phyloP scores from a whole-genome alignment of 768 basidiomycete species.

The Phanerochaete sordida region DNA sequence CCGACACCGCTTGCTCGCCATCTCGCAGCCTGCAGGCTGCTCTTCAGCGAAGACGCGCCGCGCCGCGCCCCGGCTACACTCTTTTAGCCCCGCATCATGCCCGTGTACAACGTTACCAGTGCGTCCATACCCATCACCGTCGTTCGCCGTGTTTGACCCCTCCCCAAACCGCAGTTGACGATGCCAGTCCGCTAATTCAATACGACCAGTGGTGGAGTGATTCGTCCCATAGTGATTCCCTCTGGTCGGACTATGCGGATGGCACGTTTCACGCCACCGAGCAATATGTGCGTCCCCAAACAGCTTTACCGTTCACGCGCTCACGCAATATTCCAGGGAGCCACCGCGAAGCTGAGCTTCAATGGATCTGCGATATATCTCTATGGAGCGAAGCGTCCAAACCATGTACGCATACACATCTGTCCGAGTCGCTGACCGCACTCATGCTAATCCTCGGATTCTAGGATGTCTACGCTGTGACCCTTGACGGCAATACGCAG shows the following conservation, averaged over 20 bases:
- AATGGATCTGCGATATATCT: constrained; percentile 3
- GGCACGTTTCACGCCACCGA: constrained; percentile 5
- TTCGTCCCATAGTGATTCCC: background rate
- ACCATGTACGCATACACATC: background rate
- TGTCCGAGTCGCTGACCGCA: background rate
- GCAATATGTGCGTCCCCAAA: background rate
- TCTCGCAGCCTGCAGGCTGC: too few relatives aligned
- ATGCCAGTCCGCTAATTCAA: background rate
- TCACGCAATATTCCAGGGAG: background rate
- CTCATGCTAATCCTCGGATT: too few relatives aligned
- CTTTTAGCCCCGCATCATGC: too few relatives aligned
- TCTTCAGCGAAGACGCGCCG: too few relatives aligned
- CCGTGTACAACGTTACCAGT: background rate
- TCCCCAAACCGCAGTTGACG: background rate
- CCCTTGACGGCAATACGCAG: background rate
- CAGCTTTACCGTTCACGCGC: background rate
- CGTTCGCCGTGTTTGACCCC: background rate
- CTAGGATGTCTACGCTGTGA: background rate
- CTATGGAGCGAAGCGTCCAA: constrained; percentile 1
- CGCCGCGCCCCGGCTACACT: too few relatives aligned
- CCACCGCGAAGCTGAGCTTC: constrained; percentile 1
- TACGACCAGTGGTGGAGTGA: constrained; percentile 3
- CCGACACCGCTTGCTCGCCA: too few relatives aligned
- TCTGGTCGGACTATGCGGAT: background rate
- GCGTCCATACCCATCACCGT: background rate